phyloP scores from a whole-genome alignment of 352 stramenopile species.

The Phytophthora uliginosa region DNA sequence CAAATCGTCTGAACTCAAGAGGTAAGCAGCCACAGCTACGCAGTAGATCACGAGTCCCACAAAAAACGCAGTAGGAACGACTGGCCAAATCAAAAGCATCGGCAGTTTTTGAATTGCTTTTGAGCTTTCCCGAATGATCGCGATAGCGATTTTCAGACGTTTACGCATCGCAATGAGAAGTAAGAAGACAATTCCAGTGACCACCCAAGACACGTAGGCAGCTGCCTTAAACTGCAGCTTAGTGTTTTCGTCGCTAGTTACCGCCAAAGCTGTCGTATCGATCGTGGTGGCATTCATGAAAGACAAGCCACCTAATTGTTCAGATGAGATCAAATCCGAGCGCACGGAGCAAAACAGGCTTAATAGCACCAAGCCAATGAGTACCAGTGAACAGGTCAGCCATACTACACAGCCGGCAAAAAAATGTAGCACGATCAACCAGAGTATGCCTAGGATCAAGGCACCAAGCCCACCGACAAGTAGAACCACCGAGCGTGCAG shows the following conservation, averaged over 20 bases:
- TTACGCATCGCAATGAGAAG: slow-evolving; percentile 78
- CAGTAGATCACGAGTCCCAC: slow-evolving; percentile 68
- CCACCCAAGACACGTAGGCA: slow-evolving; percentile 65
- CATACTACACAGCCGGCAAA: slow-evolving; percentile 85
- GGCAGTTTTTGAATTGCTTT: slow-evolving; percentile 68
- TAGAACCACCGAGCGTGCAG: slow-evolving; percentile 67
- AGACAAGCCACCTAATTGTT: slow-evolving; percentile 42
- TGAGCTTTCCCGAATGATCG: slow-evolving; percentile 80
- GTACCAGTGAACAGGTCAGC: slow-evolving; percentile 75
- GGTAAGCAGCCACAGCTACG: slow-evolving; percentile 61
- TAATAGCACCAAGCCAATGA: slow-evolving; percentile 71
- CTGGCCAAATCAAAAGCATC: slow-evolving; percentile 70
- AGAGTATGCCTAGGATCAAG: slow-evolving; percentile 69
- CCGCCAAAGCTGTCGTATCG: slow-evolving; percentile 33
- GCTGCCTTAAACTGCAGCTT: slow-evolving; percentile 73
- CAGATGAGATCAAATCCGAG: slow-evolving; percentile 63
- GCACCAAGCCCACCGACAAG: slow-evolving; percentile 61
- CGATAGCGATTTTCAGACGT: slow-evolving; percentile 72
- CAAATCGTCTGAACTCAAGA: slow-evolving; percentile 69
- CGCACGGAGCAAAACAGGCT: slow-evolving; percentile 84
- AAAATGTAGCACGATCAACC: slow-evolving; percentile 83
- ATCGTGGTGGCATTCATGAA: slow-evolving; percentile 60
- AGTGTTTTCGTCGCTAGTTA: slow-evolving; percentile 43
- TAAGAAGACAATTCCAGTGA: slow-evolving; percentile 60
- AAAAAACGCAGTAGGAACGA: slow-evolving; percentile 65